Evolutionary conservation across 1,284 basidiomycete genomes (phyloP), one percentile per base, ranked within the genome.

Genomic region (Mycena citricolor): DNA sequence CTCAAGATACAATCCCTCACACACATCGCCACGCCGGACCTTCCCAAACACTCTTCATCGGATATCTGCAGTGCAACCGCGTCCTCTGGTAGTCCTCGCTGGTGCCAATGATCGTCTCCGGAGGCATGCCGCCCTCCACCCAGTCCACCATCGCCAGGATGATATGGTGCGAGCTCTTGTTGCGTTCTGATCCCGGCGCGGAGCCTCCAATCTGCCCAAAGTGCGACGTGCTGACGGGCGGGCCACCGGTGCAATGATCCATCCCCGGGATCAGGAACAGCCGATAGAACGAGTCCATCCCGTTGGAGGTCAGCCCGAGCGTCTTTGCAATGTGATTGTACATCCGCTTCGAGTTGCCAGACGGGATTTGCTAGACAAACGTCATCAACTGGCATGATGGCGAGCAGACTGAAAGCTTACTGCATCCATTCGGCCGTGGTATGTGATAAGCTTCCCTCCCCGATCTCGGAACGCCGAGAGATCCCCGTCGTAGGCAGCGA

Each of bases 111-210:
- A 70, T 51, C 1, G 40, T 54, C 12, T 62, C 62, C 8, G 69
- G 69, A 1, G 64, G 61, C 16, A 55, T 43, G 5, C 61, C 66
- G 2, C 60, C 44, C 47, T 73, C 71, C 6, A 71, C 67, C 71
- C 71, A 73, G 20, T 59, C 55, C 8, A 69, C 62, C 26, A 71
- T 59, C 12, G 68, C 67, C 1, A 65, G 52, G 10, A 70, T 49
- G 24, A 69, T 57, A 49, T 71, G 66, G 48, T 67, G 61, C 5
- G 39, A 12, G n/a, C n/a, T n/a, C n/a, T n/a, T n/a, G n/a, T n/a
- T n/a, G n/a, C n/a, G n/a, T n/a, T n/a, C n/a, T n/a, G n/a, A n/a
- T n/a, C n/a, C n/a, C n/a, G n/a, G n/a, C n/a, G n/a, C n/a, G n/a
- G n/a, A n/a, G n/a, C 7, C 31, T 8, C 7, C 31, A 6, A 6